Conservation (phyloP, 2,329 filamentous ascomycete genomes). For the Leptographium procerum region DNA sequence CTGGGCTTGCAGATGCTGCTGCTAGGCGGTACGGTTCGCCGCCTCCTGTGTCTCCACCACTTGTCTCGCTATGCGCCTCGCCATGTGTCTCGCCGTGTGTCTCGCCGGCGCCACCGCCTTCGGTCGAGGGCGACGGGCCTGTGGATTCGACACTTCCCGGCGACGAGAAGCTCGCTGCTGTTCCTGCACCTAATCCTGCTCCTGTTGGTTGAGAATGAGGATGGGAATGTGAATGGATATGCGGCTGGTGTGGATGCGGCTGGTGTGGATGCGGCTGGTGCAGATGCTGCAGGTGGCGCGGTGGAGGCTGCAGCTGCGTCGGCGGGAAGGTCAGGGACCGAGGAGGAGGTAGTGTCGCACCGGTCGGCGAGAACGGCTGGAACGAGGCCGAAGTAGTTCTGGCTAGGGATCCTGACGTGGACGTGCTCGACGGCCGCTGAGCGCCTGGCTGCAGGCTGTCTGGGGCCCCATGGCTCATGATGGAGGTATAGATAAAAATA, state of each 20-base stretch:
- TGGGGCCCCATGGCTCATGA: neutral
- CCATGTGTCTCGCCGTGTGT: neutral
- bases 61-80: neutral
- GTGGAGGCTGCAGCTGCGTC: neutral
- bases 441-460: neutral
- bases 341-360: neutral
- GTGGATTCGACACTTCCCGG: constrained; percentile 4
- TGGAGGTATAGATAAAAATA: too few species aligned
- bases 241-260: neutral
- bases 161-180: neutral
- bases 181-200: neutral
- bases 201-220: too few species aligned
- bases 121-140: constrained; percentile 4
- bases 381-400: neutral
- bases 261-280: neutral
- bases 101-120: constrained; percentile 15
- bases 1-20: too few species aligned
- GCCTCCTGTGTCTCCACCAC: neutral
- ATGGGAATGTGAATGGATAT: too few species aligned
- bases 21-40: too few species aligned
- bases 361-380: neutral
- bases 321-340: neutral
- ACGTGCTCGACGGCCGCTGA: neutral
- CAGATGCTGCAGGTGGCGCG: neutral
- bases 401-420: neutral